phyloP scores from a whole-genome alignment of 805 yeast genomes.

The Metschnikowia chrysomelidarum region DNA sequence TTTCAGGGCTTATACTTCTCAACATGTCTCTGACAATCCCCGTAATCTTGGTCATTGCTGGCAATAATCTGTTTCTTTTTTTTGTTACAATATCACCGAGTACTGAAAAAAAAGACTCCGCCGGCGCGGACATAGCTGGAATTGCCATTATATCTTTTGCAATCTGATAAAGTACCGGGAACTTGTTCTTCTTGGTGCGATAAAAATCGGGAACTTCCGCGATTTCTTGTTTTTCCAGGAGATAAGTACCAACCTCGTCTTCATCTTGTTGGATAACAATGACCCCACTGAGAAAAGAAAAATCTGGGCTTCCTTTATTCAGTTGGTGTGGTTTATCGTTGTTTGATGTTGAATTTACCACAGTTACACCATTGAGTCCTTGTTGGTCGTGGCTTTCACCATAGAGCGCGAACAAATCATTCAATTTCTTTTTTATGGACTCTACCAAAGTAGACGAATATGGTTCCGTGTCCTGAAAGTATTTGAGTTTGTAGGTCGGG shows the following conservation, averaged over 20 bases:
- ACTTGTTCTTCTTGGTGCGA: conserved; percentile 1
- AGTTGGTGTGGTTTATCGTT: no score
- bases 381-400: neutral
- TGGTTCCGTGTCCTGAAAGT: neutral
- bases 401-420: conserved; percentile 1
- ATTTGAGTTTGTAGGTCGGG: conserved; percentile 2
- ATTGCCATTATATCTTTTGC: conserved; percentile 5
- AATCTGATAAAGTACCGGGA: conserved; percentile 1
- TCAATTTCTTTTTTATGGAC: conserved; percentile 1
- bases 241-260: neutral
- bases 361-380: neutral
- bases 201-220: conserved; percentile 1
- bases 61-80: neutral
- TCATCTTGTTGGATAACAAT: neutral
- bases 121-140: conserved; percentile 1
- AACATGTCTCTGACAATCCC: conserved; percentile 2
- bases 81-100: conserved; percentile 1
- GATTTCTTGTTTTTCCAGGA: neutral
- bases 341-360: neutral
- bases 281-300: neutral
- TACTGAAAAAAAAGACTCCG: neutral
- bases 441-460: conserved; percentile 1
- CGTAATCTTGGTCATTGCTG: conserved; percentile 4
- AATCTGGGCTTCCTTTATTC: neutral
- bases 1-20: conserved; percentile 1